Evolutionary conservation across 2,329 filamentous ascomycete species (phyloP), one percentile per base, ranked within the genome.

Genomic region (Xylariaceae sp.): DNA sequence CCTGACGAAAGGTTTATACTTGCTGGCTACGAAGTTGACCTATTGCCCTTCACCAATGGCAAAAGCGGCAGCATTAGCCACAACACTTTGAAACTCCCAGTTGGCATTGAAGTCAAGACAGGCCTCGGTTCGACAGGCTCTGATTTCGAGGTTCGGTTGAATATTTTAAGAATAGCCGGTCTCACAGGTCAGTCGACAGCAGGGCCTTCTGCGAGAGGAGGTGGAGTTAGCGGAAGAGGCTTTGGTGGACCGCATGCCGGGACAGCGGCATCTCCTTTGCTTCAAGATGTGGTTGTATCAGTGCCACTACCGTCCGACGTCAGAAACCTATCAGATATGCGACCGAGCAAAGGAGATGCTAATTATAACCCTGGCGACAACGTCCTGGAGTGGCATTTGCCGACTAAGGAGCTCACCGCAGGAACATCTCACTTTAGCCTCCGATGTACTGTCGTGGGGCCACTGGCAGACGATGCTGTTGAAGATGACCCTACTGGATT

Each of bases 1-100:
- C 94, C 94, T 0, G 94, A 99, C 72, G 94, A 94, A 37, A 85
- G 91, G 49, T 99, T 97, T 72, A 89, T 96, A 47, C 80, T 99
- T 15, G 92, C 92, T 37, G 92, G 92, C 18, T 99, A 99, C 71
- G 93, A 97, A 73, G 91, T 96, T 17, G 90, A 99, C 73, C 76
- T 99, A 18, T 79, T 97, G 10, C 92, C 92, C 0, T 83, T 88
- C 53, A 82, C 86, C 13, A 80, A 78, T 65, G 79, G 81, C 17
- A 81, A 83, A 66, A 79, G 79, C 55, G 78, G 82, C 15, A 81
- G 76, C 56, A 74, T 83, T 1, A 82, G 75, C 56, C 77, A 79
- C 56, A 84, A 84, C 60, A 87, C 83, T 65, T 78, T 97, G 11
- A 91, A 92, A 70, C 76, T 97, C 4, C 94, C 94, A 0, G 88